Base-by-base conservation (phyloP, 2,329 filamentous ascomycete genomes). In the Balansia obtecta region DNA sequence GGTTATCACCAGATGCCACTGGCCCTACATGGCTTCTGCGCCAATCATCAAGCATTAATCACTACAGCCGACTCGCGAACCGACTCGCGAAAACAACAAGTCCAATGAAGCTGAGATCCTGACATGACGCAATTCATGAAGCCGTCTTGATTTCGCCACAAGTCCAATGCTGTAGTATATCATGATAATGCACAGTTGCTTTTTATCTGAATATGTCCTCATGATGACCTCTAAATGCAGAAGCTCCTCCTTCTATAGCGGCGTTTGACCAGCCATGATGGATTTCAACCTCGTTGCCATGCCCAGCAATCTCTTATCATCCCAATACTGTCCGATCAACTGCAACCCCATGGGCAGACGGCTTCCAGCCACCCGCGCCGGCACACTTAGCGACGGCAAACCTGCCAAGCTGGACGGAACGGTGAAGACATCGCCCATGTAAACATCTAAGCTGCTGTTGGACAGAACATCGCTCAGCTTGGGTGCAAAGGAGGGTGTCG, bases 401-500 rank as follows among this genome's bases (percentile, higher is more conserved):
- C 93, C 93, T 0, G 91, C 93, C 56, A 98, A 71, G 68, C 89
- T 96, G 2, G 91, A 89, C 1, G 93, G 93, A 1, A 98, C 91
- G 0, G 93, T 97, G 60, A 97, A 91, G 1, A 97, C 85, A 68
- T 98, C 93, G 61, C 93, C 95, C 73, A 86, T 86, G 62, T 96
- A 97, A 1, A 78, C 78, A 58, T 91, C 82, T n/a, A 95, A 69
- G 10, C 76, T 71, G 44, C 68, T 73, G 64, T 80, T 72, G 10
- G 65, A 60, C 53, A 70, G 58, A 34, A 93, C 63, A 6, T 82
- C 75, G 3, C 74, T 69, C 7, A 93, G 63, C 7, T 66, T 71
- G 0, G 88, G 89, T 9, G 90, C 80, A 15, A 80, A 71, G 0
- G 83, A 86, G 1, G 90, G 89, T 8, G 90, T 85, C 1, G 91